These are phyloP conservation scores for Tulasnella sp. DNA, from an alignment of 768 basidiomycete genomes.

Conservation along the genomic window DNA sequence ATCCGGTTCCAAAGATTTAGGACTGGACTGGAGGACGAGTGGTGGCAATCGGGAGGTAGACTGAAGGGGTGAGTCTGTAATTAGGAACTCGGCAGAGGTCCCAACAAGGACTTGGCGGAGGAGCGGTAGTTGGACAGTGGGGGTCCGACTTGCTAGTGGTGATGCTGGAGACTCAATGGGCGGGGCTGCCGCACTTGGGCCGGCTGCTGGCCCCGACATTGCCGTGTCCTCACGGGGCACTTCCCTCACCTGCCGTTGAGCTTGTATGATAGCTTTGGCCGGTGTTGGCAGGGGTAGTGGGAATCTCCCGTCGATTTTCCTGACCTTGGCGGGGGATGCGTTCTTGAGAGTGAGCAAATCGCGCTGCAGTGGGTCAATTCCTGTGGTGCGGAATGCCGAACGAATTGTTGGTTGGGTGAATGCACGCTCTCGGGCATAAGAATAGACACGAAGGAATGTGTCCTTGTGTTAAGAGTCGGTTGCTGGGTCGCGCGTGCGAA, in stretches of 20 bases:
- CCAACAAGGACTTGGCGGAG: neutral
- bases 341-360: slow-evolving; percentile 38
- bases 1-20: neutral
- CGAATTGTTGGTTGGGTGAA: slow-evolving; percentile 39
- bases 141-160: too few species aligned
- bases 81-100: slow-evolving; percentile 12
- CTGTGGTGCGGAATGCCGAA: slow-evolving; percentile 43
- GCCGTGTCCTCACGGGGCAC: neutral
- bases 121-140: neutral
- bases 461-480: too few species aligned
- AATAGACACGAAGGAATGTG: slow-evolving; percentile 43
- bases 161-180: too few species aligned
- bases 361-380: slow-evolving; percentile 43
- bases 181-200: neutral
- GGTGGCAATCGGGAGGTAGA: neutral
- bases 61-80: slow-evolving; percentile 3
- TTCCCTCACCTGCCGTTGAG: neutral
- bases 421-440: slow-evolving; percentile 37
- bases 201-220: neutral
- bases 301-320: neutral
- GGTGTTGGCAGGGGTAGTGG: neutral
- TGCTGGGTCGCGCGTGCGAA: too few species aligned
- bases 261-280: neutral
- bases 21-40: neutral
- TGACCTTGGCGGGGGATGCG: slow-evolving; percentile 23